Percentiles rank a stretch among this genome's conserved stretches.
These are phyloP conservation scores for Amborella trichopoda DNA, from an alignment of 164 flowering plant genomes.

Conservation along the genomic window DNA sequence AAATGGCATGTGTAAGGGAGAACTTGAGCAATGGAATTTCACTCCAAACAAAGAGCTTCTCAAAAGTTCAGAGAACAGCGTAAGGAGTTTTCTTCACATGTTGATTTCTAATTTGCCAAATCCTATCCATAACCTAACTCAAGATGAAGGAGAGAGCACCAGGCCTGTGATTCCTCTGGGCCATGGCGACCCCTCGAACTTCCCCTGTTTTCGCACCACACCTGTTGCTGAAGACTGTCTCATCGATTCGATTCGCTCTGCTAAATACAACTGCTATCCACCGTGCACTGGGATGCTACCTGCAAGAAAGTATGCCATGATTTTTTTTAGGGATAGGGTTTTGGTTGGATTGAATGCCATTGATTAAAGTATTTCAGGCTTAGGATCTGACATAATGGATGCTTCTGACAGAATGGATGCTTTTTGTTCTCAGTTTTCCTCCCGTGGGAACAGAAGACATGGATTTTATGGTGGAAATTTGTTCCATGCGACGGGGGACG, in stretches of 20 bases:
- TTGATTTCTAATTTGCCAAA: constrained; percentile 12
- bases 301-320: constrained; percentile 23
- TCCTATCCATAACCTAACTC: too few relatives aligned
- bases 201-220: constrained; percentile 20
- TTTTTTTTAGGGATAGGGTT: too few relatives aligned
- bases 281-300: constrained; percentile 10
- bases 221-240: constrained; percentile 23
- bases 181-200: constrained; percentile 52
- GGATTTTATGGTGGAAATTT: too few relatives aligned
- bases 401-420: too few relatives aligned
- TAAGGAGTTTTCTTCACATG: constrained; percentile 25
- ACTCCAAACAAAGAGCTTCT: constrained; percentile 11
- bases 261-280: constrained; percentile 18
- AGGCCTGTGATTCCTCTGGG: constrained; percentile 33
- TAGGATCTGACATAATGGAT: too few relatives aligned
- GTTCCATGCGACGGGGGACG: too few relatives aligned
- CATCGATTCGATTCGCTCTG: constrained; percentile 17
- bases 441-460: too few relatives aligned
- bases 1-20: constrained; percentile 19
- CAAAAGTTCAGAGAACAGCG: constrained; percentile 11
- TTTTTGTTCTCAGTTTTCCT: too few relatives aligned
- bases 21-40: constrained; percentile 24
- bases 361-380: too few relatives aligned
- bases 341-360: too few relatives aligned
- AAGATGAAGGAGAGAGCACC: constrained; percentile 12